Evolutionary conservation across 2,329 filamentous ascomycete species (phyloP).

Genomic region (Talaromyces sp.): DNA sequence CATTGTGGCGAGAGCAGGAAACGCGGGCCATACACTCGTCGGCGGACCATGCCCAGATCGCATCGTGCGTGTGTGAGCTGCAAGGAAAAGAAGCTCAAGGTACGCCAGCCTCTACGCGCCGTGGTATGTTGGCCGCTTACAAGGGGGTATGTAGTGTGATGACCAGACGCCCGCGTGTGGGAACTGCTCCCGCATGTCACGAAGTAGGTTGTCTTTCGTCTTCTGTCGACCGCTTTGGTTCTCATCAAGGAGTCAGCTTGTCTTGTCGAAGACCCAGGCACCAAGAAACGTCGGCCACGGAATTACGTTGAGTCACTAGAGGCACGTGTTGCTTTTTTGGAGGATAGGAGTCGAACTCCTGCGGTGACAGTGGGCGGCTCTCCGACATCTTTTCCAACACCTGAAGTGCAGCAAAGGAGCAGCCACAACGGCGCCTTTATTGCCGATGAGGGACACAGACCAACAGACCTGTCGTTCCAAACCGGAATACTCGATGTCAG

Average conservation of each 20-base stretch:
- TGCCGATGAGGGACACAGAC: not conserved
- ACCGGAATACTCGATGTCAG: conserved; percentile 16
- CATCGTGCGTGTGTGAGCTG: conserved; percentile 1
- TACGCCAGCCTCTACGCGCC: not conserved
- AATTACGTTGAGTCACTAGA: conserved; percentile 27
- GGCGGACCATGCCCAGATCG: not conserved
- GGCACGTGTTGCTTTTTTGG: conserved; percentile 19
- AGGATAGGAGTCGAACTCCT: conserved; percentile 5
- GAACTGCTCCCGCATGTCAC: conserved; percentile 1
- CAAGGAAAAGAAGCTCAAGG: conserved; percentile 7
- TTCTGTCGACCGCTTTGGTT: not conserved
- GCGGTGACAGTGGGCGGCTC: not conserved
- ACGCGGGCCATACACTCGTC: not conserved
- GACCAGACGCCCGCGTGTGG: not conserved
- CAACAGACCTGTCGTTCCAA: not conserved
- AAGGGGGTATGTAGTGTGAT: not conserved
- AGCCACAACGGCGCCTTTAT: not conserved
- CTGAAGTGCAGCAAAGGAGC: not conserved
- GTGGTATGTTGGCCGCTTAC: not conserved
- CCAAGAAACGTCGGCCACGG: conserved; percentile 20
- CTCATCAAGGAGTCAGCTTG: not conserved
- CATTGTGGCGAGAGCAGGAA: not conserved
- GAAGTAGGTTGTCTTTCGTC: not conserved
- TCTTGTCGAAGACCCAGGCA: conserved; percentile 20
- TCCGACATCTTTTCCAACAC: not conserved